Evolutionary conservation across 345 rosid genomes (phyloP), one percentile per base, ranked within the genome.

Genomic region (Draba incana): DNA sequence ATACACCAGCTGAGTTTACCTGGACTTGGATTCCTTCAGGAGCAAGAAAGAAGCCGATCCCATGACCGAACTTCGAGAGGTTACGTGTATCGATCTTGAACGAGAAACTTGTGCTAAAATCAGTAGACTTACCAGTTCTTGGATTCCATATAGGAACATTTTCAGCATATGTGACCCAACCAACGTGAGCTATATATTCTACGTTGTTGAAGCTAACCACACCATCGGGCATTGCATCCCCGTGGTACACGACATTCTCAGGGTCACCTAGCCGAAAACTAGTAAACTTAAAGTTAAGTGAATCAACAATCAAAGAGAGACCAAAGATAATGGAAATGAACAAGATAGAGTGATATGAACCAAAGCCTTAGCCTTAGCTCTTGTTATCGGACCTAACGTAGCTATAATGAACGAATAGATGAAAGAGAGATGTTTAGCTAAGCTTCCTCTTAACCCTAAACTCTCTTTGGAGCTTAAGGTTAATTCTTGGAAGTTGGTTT

Each of bases 1-100:
- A 79, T 4, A 76, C 83, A 58, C 71, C 75, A 37, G 30, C 70
- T 24, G 76, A 70, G 53, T 82, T 74, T 0, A 28, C 57, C 39
- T 59, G 83, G 23, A 79, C 38, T 46, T 74, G 67, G 62, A 24
- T 66, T 16, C 68, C 76, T 14, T 23, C 51, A 3, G 78, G 79
- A 27, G 78, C 74, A 12, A 79, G 23, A 48, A 76, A 80, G 55
- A 76, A 76, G 16, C 38, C n/a, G 1, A 73, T 0, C 4, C 77
- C 72, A 30, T 73, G 53, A n/a, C 72, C 77, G 6, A 14, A 71
- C 1, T 5, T 8, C 14, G 55, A 16, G 2, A 4, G 31, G 44
- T 54, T 54, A 45, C 28, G 65, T 0, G 46, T 48, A 28, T 64
- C 59, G 0, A 72, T 48, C 0, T 3, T 45, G 16, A 64, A 72